Conservation (phyloP, 2,329 filamentous ascomycete genomes). For the Sphaerostilbella broomeana region DNA sequence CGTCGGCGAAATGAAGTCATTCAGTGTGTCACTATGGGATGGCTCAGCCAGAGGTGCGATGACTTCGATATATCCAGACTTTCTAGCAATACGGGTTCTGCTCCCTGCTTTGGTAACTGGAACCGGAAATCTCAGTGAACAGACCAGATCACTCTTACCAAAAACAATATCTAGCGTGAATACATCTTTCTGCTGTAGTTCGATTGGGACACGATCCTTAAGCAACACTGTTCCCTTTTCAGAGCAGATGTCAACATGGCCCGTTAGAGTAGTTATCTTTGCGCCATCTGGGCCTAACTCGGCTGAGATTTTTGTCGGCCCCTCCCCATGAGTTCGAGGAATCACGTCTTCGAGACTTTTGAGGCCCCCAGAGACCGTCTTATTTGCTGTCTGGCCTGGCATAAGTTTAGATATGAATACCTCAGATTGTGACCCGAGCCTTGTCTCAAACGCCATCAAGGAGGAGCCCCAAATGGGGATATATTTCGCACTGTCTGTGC, state of each 20-base stretch:
- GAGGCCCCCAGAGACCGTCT: constrained; percentile 20
- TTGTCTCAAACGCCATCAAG: constrained; percentile 28
- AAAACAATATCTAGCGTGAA: constrained; percentile 37
- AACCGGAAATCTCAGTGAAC: constrained; percentile 33
- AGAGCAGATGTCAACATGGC: constrained; percentile 33
- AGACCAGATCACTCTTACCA: constrained; percentile 24
- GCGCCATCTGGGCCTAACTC: constrained; percentile 25
- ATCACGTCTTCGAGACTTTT: constrained; percentile 17
- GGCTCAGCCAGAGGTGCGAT: constrained; percentile 28
- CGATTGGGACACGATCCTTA: constrained; percentile 30
- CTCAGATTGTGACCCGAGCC: constrained; percentile 20
- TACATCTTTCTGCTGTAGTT: constrained; percentile 32
- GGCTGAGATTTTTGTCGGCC: constrained; percentile 22
- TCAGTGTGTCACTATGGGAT: constrained; percentile 18
- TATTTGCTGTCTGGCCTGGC: constrained; percentile 28
- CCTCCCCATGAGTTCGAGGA: constrained; percentile 17
- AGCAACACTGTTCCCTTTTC: constrained; percentile 31
- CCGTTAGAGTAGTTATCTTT: constrained; percentile 31
- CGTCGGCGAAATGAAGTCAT: constrained; percentile 33
- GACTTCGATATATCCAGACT: constrained; percentile 39
- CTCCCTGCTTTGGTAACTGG: constrained; percentile 31
- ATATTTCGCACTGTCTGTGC: constrained; percentile 21
- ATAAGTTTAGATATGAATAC: constrained; percentile 33
- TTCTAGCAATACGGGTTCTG: constrained; percentile 37
- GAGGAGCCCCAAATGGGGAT: constrained; percentile 19